Conservation (phyloP, 306 rosid species). For the Delonix regia region DNA sequence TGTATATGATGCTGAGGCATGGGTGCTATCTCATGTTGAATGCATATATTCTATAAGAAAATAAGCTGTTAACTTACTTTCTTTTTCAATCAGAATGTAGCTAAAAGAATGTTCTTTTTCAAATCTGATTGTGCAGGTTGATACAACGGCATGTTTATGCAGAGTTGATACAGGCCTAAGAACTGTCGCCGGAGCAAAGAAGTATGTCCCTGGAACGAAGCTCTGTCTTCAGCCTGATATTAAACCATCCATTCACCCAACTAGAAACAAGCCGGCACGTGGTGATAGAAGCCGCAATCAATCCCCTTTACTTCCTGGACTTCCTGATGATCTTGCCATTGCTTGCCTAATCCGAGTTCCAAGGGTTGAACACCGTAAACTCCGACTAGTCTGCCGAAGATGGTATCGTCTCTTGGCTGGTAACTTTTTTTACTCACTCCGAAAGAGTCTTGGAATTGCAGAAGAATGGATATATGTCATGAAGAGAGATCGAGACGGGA, state of each 20-base stretch:
- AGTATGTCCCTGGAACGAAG: conserved; percentile 79
- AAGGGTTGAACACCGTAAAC: conserved; percentile 77
- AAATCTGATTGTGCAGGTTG: conserved; percentile 65
- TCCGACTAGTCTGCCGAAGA: conserved; percentile 81
- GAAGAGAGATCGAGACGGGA: conserved; percentile 85
- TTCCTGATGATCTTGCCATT: conserved; percentile 89
- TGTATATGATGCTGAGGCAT: conserved; percentile 1
- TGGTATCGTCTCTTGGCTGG: conserved; percentile 85
- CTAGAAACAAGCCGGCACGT: conserved; percentile 73
- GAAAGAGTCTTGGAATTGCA: conserved; percentile 70
- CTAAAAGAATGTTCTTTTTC: conserved; percentile 20
- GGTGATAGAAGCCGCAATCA: conserved; percentile 78
- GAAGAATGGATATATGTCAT: conserved; percentile 88
- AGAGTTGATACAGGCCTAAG: conserved; percentile 81
- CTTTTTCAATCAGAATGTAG: conserved; percentile 1
- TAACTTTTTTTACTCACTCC: conserved; percentile 80
- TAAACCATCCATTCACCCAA: conserved; percentile 85
- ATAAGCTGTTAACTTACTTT: neutral
- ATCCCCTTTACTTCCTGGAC: conserved; percentile 86
- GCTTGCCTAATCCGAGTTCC: conserved; percentile 88
- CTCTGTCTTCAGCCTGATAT: conserved; percentile 89
- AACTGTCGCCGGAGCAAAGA: conserved; percentile 83
- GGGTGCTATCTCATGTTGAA: conserved; percentile 20
- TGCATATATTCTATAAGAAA: neutral
- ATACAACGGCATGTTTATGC: conserved; percentile 84